Conservation (phyloP, 345 rosid species). For the Odontarrhena argentea region DNA sequence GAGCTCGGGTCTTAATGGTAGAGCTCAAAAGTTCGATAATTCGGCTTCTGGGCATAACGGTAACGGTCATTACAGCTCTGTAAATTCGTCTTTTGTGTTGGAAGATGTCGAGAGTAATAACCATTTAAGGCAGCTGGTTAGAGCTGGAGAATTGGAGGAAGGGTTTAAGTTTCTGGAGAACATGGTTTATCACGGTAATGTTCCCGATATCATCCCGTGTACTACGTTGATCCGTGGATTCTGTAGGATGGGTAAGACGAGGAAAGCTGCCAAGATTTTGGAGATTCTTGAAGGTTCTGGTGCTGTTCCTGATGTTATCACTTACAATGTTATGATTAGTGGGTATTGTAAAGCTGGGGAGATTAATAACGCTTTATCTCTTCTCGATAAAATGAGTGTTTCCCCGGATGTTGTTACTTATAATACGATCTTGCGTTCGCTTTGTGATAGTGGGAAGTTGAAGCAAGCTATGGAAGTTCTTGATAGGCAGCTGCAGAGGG, state of each 20-base stretch:
- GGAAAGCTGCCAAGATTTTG: slow-evolving; percentile 68
- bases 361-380: slow-evolving; percentile 61
- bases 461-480: slow-evolving; percentile 82
- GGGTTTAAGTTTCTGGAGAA: slow-evolving; percentile 72
- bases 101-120: slow-evolving; percentile 68
- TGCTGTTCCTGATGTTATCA: slow-evolving; percentile 72
- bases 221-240: slow-evolving; percentile 79
- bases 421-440: slow-evolving; percentile 71
- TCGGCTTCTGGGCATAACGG: slow-evolving; percentile 42
- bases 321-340: slow-evolving; percentile 78
- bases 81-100: slow-evolving; percentile 41
- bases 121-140: slow-evolving; percentile 61
- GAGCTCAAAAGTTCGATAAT: slow-evolving; percentile 42
- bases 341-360: slow-evolving; percentile 86
- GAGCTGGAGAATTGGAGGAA: slow-evolving; percentile 64
- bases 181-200: slow-evolving; percentile 74
- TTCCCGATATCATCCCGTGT: slow-evolving; percentile 72
- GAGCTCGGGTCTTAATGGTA: slow-evolving; percentile 50
- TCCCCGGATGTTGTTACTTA: slow-evolving; percentile 85
- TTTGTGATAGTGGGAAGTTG: slow-evolving; percentile 75
- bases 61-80: slow-evolving; percentile 44
- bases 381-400: slow-evolving; percentile 74
- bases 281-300: slow-evolving; percentile 80
- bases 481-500: slow-evolving; percentile 58
- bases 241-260: slow-evolving; percentile 69